Evolutionary conservation across 805 yeast genomes (phyloP).

Genomic region (Cyberlindnera samutprakarnensis): DNA sequence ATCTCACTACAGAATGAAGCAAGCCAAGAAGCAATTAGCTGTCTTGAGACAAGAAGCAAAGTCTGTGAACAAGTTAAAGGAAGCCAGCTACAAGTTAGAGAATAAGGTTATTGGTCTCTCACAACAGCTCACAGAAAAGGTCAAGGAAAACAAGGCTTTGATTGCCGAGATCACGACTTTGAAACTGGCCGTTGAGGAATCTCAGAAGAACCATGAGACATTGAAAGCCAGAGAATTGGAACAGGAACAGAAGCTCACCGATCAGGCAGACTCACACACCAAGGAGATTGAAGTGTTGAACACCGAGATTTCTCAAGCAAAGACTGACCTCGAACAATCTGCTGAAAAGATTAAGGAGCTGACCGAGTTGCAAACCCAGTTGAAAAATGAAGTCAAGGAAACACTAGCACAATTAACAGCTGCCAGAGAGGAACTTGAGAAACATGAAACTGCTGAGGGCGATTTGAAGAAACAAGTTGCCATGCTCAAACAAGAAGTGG

Average conservation of each 20-base stretch:
- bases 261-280: slow-evolving; percentile 39
- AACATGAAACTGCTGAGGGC: slow-evolving; percentile 55
- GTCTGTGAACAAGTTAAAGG: slow-evolving; percentile 82
- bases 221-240: slow-evolving; percentile 50
- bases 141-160: slow-evolving; percentile 74
- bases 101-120: slow-evolving; percentile 97
- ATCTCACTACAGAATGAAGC: slow-evolving; percentile 65
- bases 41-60: slow-evolving; percentile 79
- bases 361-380: slow-evolving; percentile 49
- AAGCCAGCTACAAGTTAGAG: slow-evolving; percentile 88
- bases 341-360: slow-evolving; percentile 53
- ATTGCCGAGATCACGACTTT: slow-evolving; percentile 49
- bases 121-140: slow-evolving; percentile 70
- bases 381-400: slow-evolving; percentile 55
- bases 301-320: slow-evolving; percentile 46
- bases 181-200: slow-evolving; percentile 44
- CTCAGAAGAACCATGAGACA: slow-evolving; percentile 43
- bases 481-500: slow-evolving; percentile 28
- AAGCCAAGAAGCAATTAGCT: slow-evolving; percentile 60
- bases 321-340: slow-evolving; percentile 50
- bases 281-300: slow-evolving; percentile 42
- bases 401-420: slow-evolving; percentile 54
- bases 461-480: slow-evolving; percentile 49
- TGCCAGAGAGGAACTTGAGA: slow-evolving; percentile 51
- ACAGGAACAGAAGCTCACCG: slow-evolving; percentile 37